Conservation (phyloP, 2,329 filamentous ascomycete species). For the Aspergillus phoenicis region DNA sequence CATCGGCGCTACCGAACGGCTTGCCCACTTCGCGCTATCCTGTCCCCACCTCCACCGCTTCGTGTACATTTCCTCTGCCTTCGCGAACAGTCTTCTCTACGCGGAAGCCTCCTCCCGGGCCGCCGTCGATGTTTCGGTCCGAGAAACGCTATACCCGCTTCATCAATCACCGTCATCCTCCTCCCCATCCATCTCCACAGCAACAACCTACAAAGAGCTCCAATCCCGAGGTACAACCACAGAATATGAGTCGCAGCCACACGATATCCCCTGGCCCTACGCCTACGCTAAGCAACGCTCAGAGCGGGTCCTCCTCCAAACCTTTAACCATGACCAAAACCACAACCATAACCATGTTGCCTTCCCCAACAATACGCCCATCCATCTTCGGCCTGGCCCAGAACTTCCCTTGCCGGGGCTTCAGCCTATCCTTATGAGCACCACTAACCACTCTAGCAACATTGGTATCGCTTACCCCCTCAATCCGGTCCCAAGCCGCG, state of each 20-base stretch:
- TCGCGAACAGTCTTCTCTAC: constrained; percentile 19
- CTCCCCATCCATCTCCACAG: not conserved
- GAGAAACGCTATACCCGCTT: constrained; percentile 20
- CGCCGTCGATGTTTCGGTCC: constrained; percentile 8
- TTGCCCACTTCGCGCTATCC: constrained; percentile 13
- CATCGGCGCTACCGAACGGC: constrained; percentile 11
- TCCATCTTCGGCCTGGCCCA: constrained; percentile 17
- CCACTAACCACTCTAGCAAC: constrained; percentile 10
- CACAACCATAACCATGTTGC: no score
- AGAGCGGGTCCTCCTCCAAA: constrained; percentile 6
- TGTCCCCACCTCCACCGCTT: constrained; percentile 18
- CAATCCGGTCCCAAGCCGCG: not conserved
- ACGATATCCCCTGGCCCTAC: constrained; percentile 20
- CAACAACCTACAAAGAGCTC: constrained; percentile 7
- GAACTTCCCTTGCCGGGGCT: constrained; percentile 11
- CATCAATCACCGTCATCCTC: not conserved
- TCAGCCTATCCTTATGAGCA: constrained; percentile 11
- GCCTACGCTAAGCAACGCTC: constrained; percentile 22
- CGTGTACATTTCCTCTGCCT: constrained; percentile 25
- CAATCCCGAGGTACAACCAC: not conserved
- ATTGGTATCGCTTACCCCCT: not conserved
- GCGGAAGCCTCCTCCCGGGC: not conserved
- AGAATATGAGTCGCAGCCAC: constrained; percentile 5
- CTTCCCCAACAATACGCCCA: constrained; percentile 12
- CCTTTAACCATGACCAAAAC: not conserved